Base-by-base conservation (phyloP, 495 filamentous ascomycete genomes). In the Gamarada debralockiae region DNA sequence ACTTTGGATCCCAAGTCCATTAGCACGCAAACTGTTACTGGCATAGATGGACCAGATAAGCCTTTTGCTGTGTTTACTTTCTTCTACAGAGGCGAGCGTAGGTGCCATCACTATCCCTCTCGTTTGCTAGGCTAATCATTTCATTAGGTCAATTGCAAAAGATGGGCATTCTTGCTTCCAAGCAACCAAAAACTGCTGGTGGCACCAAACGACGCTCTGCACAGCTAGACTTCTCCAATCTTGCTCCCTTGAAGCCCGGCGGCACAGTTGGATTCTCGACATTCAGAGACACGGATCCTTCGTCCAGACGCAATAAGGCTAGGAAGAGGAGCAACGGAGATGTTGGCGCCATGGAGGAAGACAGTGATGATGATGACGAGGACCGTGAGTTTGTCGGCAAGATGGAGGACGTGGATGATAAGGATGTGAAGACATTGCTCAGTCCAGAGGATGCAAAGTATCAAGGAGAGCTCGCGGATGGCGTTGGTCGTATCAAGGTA, bases 21-120 rank as follows among this genome's bases (percentile, higher is more conserved):
- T 64, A 96, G 91, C 61, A 97, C 95, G 0, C 93, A 99, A 70
- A 97, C 92, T 0, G 93, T 99, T 15, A 97, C 92, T 20, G 93
- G 93, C n/a, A 95, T 99, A 58, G 93, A 99, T 68, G 84, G 87
- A 0, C 88, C 90, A 21, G 91, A 97, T 49, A 89, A 90, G 67
- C 95, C 95, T 14, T 99, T 96, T 71, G 93, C 93, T 1, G 85
- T 87, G 10, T 99, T 99, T 67, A 96, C 95, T 4, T 99, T 99
- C 65, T 88, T 97, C 74, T 99, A 99, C 65, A 81, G 93, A 49
- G 93, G 95, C 65, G 88, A 96, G 68, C 84, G 93, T 96, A 73
- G 76, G 91, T 81, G n/a, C 3, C 1, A 20, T 9, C 22, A 13
- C 27, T 45, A 6, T 48, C 21, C 20, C 12, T 33, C 36, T 29